Evolutionary conservation across 108 stramenopile species (phyloP), one percentile per base, ranked within the genome.

Genomic region (Nitzschia putrida): DNA sequence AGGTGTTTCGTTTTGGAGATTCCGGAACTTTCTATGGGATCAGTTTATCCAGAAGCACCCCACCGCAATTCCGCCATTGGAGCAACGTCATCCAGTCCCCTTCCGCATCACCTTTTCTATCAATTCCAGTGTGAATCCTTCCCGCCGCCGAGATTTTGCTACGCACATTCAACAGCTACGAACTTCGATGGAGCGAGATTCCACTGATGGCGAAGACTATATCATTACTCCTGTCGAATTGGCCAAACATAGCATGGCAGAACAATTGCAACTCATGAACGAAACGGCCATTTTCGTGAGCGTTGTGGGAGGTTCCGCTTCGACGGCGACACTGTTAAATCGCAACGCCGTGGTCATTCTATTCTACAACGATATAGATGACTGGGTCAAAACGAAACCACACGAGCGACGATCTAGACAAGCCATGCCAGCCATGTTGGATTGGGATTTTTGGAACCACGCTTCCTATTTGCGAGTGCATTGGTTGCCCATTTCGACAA

Each of bases 401-500:
- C 29, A 34, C 29, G 20, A 61, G 1, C 24, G 24, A 18, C 26
- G 20, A 40, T 26, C 41, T 7, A 18, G 22, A 26, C 24, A 40
- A 18, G 11, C 7, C 8, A 66, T 73, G 54, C 73, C 78, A 3
- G 39, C 66, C 25, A 52, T 58, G 49, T 42, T 80, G 69, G 79
- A 80, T 66, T 80, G 59, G 59, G 79, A 80, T 41, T 68, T 76
- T 66, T 68, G 71, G 64, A 80, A 80, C 53, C 70, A 75, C 49
- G 53, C 69, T 0, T 52, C 68, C 8, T 66, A 80, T 53, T 20
- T 80, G 16, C 69, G 64, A 13, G 74, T 76, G 6, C 73, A 75
- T 72, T 80, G 79, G 79, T 23, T 80, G 41, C 76, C 76, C 12
- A 55, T 71, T 14, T 26, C 41, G 25, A 45, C 68, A 13, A 69